Evolutionary conservation across 169 alveolate genomes (phyloP), one percentile per base, ranked within the genome.

Genomic region (Plasmodium inui): DNA sequence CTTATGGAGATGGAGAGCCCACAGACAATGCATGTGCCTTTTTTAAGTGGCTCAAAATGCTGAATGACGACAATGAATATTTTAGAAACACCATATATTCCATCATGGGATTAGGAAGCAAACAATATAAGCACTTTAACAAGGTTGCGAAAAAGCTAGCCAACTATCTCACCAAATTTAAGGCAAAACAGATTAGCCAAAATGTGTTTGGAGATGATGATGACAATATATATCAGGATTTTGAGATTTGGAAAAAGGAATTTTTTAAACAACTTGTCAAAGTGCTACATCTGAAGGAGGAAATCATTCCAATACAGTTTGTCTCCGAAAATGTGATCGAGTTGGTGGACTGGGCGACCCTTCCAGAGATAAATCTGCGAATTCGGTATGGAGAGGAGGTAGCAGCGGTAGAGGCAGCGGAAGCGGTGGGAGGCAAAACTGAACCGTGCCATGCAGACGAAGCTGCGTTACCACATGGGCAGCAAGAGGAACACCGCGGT

Each of bases 1-100:
- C 98, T 4, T 96, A 96, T 88, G 98, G 97, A 57, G 98, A 97
- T 74, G 98, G 98, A 8, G 96, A 95, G 44, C 97, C 97, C 34
- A 94, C 98, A 10, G 98, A 97, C 76, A 95, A 96, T 86, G 96
- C 98, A 8, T 50, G 94, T 50, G 96, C 76, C 28, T 96, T 93
- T 82, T 95, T 92, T 83, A 74, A 79, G 46, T 94, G 97, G 98
- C 78, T 97, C 61, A 82, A 94, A 50, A 90, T 26, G 5, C 53
- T 86, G 22, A 93, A 76, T 19, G 67, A 85, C 22, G 94, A 93
- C 55, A 88, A 92, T 26, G 50, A 17, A 14, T 57, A 71, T 61
- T 92, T 94, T 70, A 82, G 80, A 26, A 83, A 95, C 39, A 73
- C 96, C 44, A 55, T 74, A 57, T 95, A 83, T 81, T 92, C 97